These are phyloP conservation scores for Ophiocytium majus DNA, from an alignment of 352 stramenopile genomes.

Conservation along the genomic window DNA sequence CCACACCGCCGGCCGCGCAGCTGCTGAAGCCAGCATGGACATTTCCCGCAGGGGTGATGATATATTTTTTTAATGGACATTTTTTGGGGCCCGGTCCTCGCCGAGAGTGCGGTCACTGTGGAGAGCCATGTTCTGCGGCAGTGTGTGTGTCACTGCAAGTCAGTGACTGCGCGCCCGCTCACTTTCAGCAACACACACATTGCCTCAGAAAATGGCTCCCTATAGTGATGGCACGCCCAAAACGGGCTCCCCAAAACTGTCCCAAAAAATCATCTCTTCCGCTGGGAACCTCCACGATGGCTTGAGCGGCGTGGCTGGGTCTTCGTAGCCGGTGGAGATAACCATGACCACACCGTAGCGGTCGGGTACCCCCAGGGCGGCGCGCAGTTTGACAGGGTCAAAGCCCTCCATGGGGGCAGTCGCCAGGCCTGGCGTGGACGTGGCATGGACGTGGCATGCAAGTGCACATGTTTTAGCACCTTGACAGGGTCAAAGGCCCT, in stretches of 20 bases:
- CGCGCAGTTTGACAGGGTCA: constrained; percentile 48
- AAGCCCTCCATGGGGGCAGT: constrained; percentile 61
- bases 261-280: constrained; percentile 50
- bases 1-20: too few species aligned
- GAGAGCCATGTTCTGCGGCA: too few species aligned
- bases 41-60: too few species aligned
- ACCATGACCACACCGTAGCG: constrained; percentile 58
- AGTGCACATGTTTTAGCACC: too few species aligned
- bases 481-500: constrained; percentile 58
- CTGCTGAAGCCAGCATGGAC: too few species aligned
- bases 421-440: constrained; percentile 47
- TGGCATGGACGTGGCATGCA: constrained; percentile 35
- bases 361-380: constrained; percentile 56
- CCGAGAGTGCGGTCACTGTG: too few species aligned
- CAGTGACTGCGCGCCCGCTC: too few species aligned
- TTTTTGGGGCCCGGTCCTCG: too few species aligned
- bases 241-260: not conserved
- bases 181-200: too few species aligned
- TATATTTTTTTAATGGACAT: too few species aligned
- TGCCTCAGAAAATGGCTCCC: too few species aligned
- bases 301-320: constrained; percentile 18
- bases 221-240: not conserved
- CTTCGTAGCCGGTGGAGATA: constrained; percentile 55
- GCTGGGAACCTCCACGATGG: constrained; percentile 47
- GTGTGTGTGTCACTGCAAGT: too few species aligned